These are phyloP conservation scores for Leptosphaerulina australis DNA, from an alignment of 2,329 filamentous ascomycete genomes.

Conservation along the genomic window DNA sequence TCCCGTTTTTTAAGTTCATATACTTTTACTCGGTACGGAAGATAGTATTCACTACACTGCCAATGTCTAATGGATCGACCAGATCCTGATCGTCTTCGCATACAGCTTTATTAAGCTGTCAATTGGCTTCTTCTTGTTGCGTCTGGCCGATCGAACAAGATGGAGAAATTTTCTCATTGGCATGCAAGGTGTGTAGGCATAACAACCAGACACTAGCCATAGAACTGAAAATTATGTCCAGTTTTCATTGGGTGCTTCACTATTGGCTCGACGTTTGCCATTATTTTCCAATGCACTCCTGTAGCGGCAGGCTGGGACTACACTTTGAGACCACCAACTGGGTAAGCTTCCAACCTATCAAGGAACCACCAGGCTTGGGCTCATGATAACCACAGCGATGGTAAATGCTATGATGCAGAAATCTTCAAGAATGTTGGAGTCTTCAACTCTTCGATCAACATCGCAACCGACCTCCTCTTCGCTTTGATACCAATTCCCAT, in stretches of 20 bases:
- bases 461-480: conserved; percentile 49
- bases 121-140: conserved; percentile 55
- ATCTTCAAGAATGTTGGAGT: conserved; percentile 55
- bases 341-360: conserved; percentile 8
- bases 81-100: conserved; percentile 53
- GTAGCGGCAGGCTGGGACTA: conserved; percentile 54
- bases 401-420: conserved; percentile 40
- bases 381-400: conserved; percentile 13
- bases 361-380: neutral
- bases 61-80: neutral
- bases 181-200: conserved; percentile 47
- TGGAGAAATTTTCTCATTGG: conserved; percentile 51
- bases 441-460: conserved; percentile 53
- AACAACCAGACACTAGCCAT: neutral
- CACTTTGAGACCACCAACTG: conserved; percentile 27
- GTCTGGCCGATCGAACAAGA: conserved; percentile 45
- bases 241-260: conserved; percentile 34
- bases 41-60: too few species aligned
- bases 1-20: conserved; percentile 48
- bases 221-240: conserved; percentile 2
- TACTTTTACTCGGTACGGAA: conserved; percentile 48
- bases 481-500: conserved; percentile 52
- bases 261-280: conserved; percentile 30
- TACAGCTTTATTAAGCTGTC: conserved; percentile 57
- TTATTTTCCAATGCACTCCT: conserved; percentile 45